Evolutionary conservation across 2,329 filamentous ascomycete species (phyloP).

Genomic region (Colletotrichum cereale): DNA sequence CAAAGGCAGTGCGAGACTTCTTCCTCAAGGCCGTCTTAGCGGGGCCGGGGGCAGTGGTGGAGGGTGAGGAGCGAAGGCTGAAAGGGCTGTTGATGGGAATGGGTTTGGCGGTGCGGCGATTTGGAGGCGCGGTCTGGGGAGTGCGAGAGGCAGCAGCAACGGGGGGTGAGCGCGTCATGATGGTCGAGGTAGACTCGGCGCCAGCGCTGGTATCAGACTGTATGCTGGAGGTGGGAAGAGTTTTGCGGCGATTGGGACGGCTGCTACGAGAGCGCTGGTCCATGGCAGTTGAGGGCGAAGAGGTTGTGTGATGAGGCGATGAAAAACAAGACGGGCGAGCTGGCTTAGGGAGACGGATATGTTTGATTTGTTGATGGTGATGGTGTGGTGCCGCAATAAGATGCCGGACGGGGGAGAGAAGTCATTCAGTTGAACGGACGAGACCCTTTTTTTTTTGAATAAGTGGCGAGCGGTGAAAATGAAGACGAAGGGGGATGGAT

Average conservation of each 20-base stretch:
- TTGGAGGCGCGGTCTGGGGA: slow-evolving; percentile 40
- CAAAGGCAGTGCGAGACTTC: slow-evolving; percentile 35
- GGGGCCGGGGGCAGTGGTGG: slow-evolving; percentile 12
- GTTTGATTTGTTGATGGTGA: not conserved
- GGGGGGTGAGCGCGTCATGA: slow-evolving; percentile 38
- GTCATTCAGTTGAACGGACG: slow-evolving; percentile 21
- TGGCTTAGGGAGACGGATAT: slow-evolving; percentile 12
- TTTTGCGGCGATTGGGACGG: slow-evolving; percentile 37
- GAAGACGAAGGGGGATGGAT: not conserved
- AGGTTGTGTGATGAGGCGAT: not conserved
- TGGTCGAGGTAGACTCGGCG: slow-evolving; percentile 29
- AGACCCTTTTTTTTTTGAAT: not conserved
- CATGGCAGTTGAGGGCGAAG: slow-evolving; percentile 8
- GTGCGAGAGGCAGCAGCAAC: slow-evolving; percentile 31
- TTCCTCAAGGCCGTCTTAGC: slow-evolving; percentile 35
- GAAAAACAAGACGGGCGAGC: not conserved
- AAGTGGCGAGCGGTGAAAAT: slow-evolving; percentile 14
- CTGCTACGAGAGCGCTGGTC: slow-evolving; percentile 32
- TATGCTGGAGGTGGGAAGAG: slow-evolving; percentile 27
- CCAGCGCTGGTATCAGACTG: slow-evolving; percentile 37
- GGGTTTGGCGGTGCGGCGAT: slow-evolving; percentile 34
- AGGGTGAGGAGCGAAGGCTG: slow-evolving; percentile 29
- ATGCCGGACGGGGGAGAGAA: slow-evolving; percentile 9
- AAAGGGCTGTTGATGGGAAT: slow-evolving; percentile 31
- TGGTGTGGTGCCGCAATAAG: slow-evolving; percentile 5